phyloP scores from a whole-genome alignment of 495 filamentous ascomycete species.

The Aeminium ludgeri region DNA sequence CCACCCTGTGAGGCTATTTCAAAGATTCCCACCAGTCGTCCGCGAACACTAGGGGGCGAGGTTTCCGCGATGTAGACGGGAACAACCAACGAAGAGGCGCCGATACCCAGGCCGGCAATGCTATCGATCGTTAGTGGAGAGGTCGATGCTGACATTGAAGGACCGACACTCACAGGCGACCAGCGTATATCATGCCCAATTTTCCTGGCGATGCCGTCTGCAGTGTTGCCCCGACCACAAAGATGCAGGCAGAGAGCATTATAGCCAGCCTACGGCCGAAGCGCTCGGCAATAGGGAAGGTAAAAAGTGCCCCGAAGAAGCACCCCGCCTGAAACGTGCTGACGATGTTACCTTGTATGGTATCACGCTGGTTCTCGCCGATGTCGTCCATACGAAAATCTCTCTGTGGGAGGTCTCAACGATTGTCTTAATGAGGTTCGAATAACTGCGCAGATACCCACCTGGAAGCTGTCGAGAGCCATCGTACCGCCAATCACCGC shows the following conservation, averaged over 20 bases:
- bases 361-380: no score
- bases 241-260: conserved; percentile 23
- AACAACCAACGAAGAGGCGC: conserved; percentile 46
- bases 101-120: conserved; percentile 48
- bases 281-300: conserved; percentile 16
- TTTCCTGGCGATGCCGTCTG: conserved; percentile 24
- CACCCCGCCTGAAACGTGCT: conserved; percentile 49
- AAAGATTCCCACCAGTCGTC: conserved; percentile 15
- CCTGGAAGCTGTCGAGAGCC: no score
- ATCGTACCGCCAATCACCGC: no score
- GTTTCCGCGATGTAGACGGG: conserved; percentile 29
- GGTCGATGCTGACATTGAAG: no score
- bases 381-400: no score
- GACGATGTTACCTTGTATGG: background rate
- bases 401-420: no score
- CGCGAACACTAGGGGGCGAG: no score
- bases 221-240: conserved; percentile 22
- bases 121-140: no score
- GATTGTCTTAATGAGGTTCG: no score
- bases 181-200: conserved; percentile 25
- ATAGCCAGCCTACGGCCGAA: conserved; percentile 10
- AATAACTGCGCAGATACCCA: no score
- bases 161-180: conserved; percentile 24
- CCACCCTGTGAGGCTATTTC: conserved; percentile 43
- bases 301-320: conserved; percentile 44